Evolutionary conservation across 2,329 filamentous ascomycete species (phyloP), one percentile per base, ranked within the genome.

Genomic region (Fusarium humuli): DNA sequence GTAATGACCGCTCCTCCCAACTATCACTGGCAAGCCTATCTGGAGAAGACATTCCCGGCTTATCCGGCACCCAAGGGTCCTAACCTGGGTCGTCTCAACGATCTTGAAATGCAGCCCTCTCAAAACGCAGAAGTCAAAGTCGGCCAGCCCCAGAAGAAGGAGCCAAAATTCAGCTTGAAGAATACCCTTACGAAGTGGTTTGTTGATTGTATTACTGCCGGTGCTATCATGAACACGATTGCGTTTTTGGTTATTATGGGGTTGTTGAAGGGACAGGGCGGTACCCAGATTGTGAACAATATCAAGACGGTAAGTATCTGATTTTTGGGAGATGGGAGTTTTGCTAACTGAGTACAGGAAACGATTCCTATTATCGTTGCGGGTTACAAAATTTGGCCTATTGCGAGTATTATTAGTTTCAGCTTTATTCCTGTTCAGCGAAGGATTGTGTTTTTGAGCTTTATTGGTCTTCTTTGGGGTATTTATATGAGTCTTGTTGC

Each of bases 21-120:
- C 67, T 88, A 86, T 71, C 77, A 86, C 58, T 90, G 87, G 87
- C 86, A 89, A 70, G 82, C 85, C 57, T 82, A 82, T 30, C 81
- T 89, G 30, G 87, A 89, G 76, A 79, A 80, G 23, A 81, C 76
- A 12, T 87, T 88, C 58, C 87, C 87, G 1, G 85, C 84, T 1
- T 82, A 83, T 67, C 77, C 72, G 13, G n/a, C 65, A 0, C 41
- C 6, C 12, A 48, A 32, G 56, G 29, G 4, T 7, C 65, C 55
- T 23, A 52, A 50, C 8, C 48, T 61, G 9, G 71, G 67, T 30
- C 75, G 48, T 11, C 37, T 71, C 3, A 57, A 50, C 2, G 76
- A 79, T 27, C 61, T 77, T 5, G 78, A 80, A 65, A 75, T 79
- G 67, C 72, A 65, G 45, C 73, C 70, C 7, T 71, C 72, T 13